Base-by-base conservation (phyloP, 164 flowering plant genomes). In the Magnolia sinica region DNA sequence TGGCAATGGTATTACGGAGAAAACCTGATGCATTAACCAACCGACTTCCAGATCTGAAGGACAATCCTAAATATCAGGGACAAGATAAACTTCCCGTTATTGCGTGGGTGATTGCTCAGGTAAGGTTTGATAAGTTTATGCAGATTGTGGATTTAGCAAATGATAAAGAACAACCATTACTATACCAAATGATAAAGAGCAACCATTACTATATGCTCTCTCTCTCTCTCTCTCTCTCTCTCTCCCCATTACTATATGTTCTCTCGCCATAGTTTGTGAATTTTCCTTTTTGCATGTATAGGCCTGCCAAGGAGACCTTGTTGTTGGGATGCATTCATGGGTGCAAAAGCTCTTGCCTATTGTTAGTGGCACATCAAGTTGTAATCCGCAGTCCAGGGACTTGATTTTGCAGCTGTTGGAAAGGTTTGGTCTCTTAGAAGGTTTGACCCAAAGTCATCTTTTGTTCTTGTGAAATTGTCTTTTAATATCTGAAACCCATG, bases 41-140 rank as follows among this genome's bases (percentile, higher is more conserved):
- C 77, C 14, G 88, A 45, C 73, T 90, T 79, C 90, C 94, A 63
- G 81, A 22, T 19, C 27, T 94, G 82, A 89, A 82, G 81, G 93
- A 90, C 58, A 85, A 85, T 71, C 51, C 88, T 29, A 93, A 89
- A 77, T 89, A 91, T 84, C 91, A 88, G 78, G 97, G 96, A 71
- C 99, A 91, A 78, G 97, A 96, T 82, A 93, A 92, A 82, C 93
- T 96, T 77, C 91, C 97, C 50, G 84, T 96, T 50, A 78, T 82
- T 8, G 76, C 86, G n/a, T 96, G 99, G 99, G 76, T 91, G 85
- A 82, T 89, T 75, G 76, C 85, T 80, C 99, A 96, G 97, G 99
- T 94, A 74, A 79, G 69, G 18, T 2, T 64, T 8, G 64, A 45
- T 65, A 8, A 68, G 22, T 9, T 37, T 22, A 6, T 76, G 45